Conservation (phyloP, 495 filamentous ascomycete species). For the Tuber umbilicatum region DNA sequence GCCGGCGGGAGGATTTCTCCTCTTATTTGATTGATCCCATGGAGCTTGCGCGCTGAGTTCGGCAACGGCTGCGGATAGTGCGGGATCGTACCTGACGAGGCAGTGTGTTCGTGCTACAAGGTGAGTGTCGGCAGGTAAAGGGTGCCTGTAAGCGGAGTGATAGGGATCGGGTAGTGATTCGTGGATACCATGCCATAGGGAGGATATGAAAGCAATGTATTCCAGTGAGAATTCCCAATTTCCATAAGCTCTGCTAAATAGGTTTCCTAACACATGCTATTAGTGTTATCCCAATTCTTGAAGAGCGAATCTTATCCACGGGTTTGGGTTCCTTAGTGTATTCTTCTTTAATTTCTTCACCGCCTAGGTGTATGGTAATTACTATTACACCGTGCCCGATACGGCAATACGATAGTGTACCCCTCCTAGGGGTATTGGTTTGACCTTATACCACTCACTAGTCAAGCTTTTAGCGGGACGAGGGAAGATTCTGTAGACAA, state of each 20-base stretch:
- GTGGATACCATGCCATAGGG: neutral
- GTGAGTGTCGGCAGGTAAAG: no score
- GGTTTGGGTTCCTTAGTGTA: neutral
- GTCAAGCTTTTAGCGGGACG: no score
- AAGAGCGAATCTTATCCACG: neutral
- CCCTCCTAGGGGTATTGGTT: neutral
- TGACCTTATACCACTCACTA: no score
- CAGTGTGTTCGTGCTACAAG: neutral
- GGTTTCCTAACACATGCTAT: neutral
- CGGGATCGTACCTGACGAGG: neutral
- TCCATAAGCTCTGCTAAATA: neutral
- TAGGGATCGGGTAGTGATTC: neutral
- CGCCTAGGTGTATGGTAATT: neutral
- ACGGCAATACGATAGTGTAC: neutral
- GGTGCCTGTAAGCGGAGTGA: neutral
- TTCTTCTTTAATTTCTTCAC: no score
- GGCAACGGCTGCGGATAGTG: neutral
- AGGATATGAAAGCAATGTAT: neutral
- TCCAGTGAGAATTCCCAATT: neutral
- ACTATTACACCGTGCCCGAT: neutral
- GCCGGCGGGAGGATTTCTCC: neutral
- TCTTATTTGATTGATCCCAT: neutral
- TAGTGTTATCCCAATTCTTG: neutral
- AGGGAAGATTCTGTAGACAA: neutral
- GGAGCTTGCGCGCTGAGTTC: neutral